These are phyloP conservation scores for Fistulinella staudtii DNA, from an alignment of 1,284 basidiomycete genomes.

Conservation along the genomic window DNA sequence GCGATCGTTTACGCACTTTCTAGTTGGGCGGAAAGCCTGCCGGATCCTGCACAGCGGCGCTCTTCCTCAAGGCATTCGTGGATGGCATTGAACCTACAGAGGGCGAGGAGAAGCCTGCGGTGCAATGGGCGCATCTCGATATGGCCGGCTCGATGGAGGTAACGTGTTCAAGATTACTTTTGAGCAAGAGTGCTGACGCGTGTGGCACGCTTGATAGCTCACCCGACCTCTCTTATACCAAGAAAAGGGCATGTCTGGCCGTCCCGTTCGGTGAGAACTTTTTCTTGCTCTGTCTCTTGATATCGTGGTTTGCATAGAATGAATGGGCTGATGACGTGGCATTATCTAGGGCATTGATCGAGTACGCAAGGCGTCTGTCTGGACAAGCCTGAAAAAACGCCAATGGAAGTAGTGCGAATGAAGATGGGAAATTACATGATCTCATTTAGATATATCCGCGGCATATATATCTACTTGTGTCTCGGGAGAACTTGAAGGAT, in stretches of 20 bases:
- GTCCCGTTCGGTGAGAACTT: slow-evolving; percentile 52
- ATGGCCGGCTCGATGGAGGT: slow-evolving; percentile 83
- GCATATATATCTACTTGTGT: too few relatives aligned
- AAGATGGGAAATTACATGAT: too few relatives aligned
- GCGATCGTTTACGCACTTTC: slow-evolving; percentile 3
- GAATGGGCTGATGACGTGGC: slow-evolving; percentile 1
- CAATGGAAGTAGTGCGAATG: too few relatives aligned
- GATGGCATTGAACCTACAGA: slow-evolving; percentile 62
- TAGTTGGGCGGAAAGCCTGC: slow-evolving; percentile 65
- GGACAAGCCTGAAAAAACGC: not conserved
- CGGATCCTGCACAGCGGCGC: slow-evolving; percentile 78
- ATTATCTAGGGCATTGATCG: slow-evolving; percentile 12
- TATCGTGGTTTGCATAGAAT: not conserved
- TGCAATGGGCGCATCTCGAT: slow-evolving; percentile 82
- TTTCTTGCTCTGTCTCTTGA: too few relatives aligned
- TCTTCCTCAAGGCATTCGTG: slow-evolving; percentile 83
- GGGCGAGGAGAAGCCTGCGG: slow-evolving; percentile 43
- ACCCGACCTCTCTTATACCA: slow-evolving; percentile 60
- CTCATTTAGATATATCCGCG: too few relatives aligned
- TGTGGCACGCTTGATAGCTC: slow-evolving; percentile 50
- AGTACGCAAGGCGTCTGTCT: not conserved
- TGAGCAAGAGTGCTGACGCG: slow-evolving; percentile 15
- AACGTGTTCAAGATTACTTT: slow-evolving; percentile 3
- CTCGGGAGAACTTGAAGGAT: too few relatives aligned
- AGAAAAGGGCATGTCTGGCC: slow-evolving; percentile 76